These are phyloP conservation scores for Fibroporia radiculosa DNA, from an alignment of 768 basidiomycete genomes.

Conservation along the genomic window DNA sequence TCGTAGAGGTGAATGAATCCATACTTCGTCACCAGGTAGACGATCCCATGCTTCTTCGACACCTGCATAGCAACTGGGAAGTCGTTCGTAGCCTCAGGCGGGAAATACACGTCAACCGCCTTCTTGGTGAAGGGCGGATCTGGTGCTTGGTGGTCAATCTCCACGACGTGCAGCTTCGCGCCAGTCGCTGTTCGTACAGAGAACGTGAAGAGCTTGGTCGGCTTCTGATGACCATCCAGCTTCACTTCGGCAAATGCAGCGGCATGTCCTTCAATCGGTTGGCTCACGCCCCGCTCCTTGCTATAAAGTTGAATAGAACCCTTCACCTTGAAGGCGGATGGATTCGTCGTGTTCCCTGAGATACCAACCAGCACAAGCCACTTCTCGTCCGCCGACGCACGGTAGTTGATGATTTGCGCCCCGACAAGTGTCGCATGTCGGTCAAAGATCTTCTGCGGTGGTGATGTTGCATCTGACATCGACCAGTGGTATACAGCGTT, in stretches of 20 bases:
- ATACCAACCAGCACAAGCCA: constrained; percentile 98
- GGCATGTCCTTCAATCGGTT: constrained; percentile 98
- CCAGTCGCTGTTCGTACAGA: constrained; percentile 95
- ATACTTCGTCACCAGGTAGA: constrained; percentile 97
- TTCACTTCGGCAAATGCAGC: constrained; percentile 92
- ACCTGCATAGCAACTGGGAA: constrained; percentile 99
- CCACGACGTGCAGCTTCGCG: constrained; percentile 98
- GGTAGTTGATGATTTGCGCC: constrained; percentile 98
- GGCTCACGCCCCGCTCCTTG: constrained; percentile 85
- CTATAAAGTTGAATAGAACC: constrained; percentile 98
- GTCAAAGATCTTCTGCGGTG: constrained; percentile 92
- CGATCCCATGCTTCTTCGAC: constrained; percentile 91
- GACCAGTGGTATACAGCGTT: constrained; percentile 91
- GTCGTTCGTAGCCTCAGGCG: constrained; percentile 94
- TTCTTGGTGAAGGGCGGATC: constrained; percentile 95
- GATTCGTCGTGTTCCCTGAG: constrained; percentile 84
- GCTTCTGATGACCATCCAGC: constrained; percentile 77
- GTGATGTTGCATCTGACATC: constrained; percentile 61
- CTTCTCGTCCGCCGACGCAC: constrained; percentile 85
- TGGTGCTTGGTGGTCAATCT: constrained; percentile 92
- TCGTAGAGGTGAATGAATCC: constrained; percentile 99
- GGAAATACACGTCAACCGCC: constrained; percentile 98
- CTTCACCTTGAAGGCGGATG: constrained; percentile 97
- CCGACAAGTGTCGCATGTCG: constrained; percentile 91
- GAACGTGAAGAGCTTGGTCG: constrained; percentile 91